phyloP scores from a whole-genome alignment of 441 rosid species.

The Adansonia grandidieri region DNA sequence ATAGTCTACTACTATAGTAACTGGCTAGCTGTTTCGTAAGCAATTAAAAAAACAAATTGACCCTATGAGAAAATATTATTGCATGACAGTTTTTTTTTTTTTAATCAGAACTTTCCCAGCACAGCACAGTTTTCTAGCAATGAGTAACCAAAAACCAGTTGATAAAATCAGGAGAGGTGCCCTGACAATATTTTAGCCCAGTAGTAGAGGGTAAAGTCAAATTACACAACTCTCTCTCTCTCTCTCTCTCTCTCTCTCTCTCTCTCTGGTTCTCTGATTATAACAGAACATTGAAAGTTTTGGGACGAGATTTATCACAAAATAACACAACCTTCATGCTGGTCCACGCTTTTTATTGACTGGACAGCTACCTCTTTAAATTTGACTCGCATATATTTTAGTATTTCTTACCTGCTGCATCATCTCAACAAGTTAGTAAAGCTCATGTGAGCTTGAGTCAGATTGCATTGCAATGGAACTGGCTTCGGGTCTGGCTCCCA shows the following conservation, averaged over 20 bases:
- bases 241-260: constrained; percentile 19
- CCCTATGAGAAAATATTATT: constrained; percentile 1
- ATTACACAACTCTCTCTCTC: constrained; percentile 27
- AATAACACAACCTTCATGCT: background rate
- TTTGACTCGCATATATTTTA: background rate
- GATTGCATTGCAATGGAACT: background rate
- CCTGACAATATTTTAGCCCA: constrained; percentile 1
- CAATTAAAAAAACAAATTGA: background rate
- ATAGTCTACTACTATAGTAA: background rate
- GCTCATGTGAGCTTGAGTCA: background rate
- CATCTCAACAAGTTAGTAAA: background rate
- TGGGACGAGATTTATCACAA: too few relatives aligned
- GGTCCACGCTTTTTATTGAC: constrained; percentile 13
- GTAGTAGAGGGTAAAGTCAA: background rate
- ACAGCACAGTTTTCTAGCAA: constrained; percentile 22
- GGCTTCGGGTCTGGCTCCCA: background rate
- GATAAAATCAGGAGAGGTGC: background rate
- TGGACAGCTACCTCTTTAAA: constrained; percentile 20
- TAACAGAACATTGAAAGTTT: too few relatives aligned
- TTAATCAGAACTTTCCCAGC: constrained; percentile 8
- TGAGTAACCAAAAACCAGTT: background rate
- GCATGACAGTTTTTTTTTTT: background rate
- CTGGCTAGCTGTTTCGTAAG: background rate
- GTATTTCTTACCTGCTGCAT: background rate
- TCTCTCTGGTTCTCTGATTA: too few relatives aligned